A percentile compares a stretch with the other conserved stretches of the same genome.
These are phyloP conservation scores for Hanseniaspora mollemarum DNA, from an alignment of 805 yeast genomes.

Conservation along the genomic window DNA sequence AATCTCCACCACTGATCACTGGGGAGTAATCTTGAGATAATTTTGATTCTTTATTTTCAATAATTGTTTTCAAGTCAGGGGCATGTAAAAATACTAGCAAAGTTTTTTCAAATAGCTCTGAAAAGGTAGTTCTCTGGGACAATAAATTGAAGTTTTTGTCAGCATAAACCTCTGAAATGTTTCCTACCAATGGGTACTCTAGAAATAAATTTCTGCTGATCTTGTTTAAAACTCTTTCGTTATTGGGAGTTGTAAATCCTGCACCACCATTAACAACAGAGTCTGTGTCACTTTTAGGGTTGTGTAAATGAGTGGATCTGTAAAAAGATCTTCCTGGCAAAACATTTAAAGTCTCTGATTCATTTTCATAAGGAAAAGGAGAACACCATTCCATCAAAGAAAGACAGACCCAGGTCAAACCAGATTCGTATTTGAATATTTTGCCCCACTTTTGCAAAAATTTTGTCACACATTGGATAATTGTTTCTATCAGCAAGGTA, in stretches of 20 bases:
- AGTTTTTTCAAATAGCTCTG: slow-evolving; percentile 63
- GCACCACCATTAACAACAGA: not conserved
- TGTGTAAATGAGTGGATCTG: slow-evolving; percentile 11
- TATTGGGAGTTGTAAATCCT: too few species aligned
- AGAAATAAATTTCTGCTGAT: slow-evolving; percentile 7
- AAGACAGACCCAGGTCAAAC: slow-evolving; percentile 77
- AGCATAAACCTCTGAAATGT: not conserved
- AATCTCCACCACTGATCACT: slow-evolving; percentile 29
- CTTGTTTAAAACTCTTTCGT: slow-evolving; percentile 1
- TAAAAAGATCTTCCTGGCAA: slow-evolving; percentile 15
- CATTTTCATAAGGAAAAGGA: slow-evolving; percentile 22
- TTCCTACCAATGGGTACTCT: slow-evolving; percentile 8
- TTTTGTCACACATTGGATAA: slow-evolving; percentile 30
- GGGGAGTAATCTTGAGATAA: slow-evolving; percentile 24
- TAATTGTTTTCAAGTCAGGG: slow-evolving; percentile 39
- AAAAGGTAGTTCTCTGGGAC: slow-evolving; percentile 39
- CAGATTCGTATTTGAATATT: slow-evolving; percentile 64
- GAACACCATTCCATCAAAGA: slow-evolving; percentile 86
- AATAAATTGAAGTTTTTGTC: not conserved
- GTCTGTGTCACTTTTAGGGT: slow-evolving; percentile 20
- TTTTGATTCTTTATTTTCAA: slow-evolving; percentile 20
- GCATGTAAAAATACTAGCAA: slow-evolving; percentile 65
- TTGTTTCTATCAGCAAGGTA: slow-evolving; percentile 10
- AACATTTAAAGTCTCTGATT: not conserved
- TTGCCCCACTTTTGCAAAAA: slow-evolving; percentile 72